These are phyloP conservation scores for Beauveria bassiana DNA, from an alignment of 2,329 filamentous ascomycete species.

Conservation along the genomic window DNA sequence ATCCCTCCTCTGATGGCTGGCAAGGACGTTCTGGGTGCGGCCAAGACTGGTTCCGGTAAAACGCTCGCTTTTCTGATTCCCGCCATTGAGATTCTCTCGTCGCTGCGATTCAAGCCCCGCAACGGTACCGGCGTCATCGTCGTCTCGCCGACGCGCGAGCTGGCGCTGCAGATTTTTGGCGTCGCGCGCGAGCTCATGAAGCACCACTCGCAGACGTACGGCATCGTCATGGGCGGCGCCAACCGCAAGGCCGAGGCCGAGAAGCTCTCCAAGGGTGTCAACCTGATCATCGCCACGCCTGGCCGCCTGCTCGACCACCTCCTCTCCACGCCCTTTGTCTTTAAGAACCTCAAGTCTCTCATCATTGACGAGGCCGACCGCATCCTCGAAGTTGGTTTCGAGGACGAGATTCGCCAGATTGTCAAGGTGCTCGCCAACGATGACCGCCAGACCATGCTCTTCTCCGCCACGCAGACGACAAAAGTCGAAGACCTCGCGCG, in stretches of 20 bases:
- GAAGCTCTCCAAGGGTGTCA: conserved; percentile 90
- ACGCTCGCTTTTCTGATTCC: conserved; percentile 92
- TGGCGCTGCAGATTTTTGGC: conserved; percentile 93
- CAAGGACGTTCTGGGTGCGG: conserved; percentile 86
- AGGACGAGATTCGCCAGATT: conserved; percentile 96
- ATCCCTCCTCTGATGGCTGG: conserved; percentile 86
- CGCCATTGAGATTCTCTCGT: conserved; percentile 84
- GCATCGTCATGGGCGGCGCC: conserved; percentile 92
- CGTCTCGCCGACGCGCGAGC: conserved; percentile 85
- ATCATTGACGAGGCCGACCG: conserved; percentile 96
- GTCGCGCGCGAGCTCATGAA: conserved; percentile 90
- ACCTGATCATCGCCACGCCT: conserved; percentile 88
- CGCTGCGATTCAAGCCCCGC: conserved; percentile 86
- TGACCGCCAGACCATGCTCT: conserved; percentile 91
- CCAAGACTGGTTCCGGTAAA: conserved; percentile 94
- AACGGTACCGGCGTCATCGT: conserved; percentile 91
- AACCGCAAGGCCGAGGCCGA: conserved; percentile 86
- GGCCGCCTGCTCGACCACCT: conserved; percentile 89
- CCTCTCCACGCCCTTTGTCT: conserved; percentile 84
- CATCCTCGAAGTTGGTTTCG: conserved; percentile 94
- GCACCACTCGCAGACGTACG: conserved; percentile 88
- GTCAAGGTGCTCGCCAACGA: conserved; percentile 87
- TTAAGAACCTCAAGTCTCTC: conserved; percentile 86
- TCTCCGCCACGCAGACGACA: conserved; percentile 95
- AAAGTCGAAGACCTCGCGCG: conserved; percentile 93